Conservation (phyloP, 352 stramenopile genomes). For the Pythium brassicae region DNA sequence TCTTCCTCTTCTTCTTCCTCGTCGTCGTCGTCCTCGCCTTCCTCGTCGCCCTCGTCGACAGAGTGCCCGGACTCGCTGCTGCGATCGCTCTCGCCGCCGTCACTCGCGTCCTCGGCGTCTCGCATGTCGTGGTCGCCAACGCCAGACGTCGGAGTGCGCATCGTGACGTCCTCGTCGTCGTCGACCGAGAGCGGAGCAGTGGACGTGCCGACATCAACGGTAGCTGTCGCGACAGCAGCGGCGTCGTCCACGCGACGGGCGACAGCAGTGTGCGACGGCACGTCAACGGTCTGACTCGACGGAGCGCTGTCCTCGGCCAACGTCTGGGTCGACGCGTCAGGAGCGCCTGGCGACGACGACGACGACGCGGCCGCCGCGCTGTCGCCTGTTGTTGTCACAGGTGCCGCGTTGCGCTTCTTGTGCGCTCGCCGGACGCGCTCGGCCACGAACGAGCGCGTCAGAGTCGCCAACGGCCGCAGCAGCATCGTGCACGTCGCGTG, state of each 20-base stretch:
- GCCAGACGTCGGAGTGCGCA: slow-evolving; percentile 48
- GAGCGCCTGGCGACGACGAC: background rate
- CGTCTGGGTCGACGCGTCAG: background rate
- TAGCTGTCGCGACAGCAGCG: background rate
- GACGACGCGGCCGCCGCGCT: background rate
- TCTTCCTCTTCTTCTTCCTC: slow-evolving; percentile 19
- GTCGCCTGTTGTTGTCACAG: background rate
- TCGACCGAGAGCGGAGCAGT: background rate
- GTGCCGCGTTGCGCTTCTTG: slow-evolving; percentile 43
- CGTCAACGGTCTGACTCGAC: background rate
- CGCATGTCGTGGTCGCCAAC: slow-evolving; percentile 57
- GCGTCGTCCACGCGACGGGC: background rate
- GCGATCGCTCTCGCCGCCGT: slow-evolving; percentile 50
- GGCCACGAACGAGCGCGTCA: slow-evolving; percentile 79
- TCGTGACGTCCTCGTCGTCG: slow-evolving; percentile 56
- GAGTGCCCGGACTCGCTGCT: slow-evolving; percentile 57
- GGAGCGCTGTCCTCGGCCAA: background rate
- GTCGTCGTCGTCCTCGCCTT: slow-evolving; percentile 20
- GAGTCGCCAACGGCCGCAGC: slow-evolving; percentile 68
- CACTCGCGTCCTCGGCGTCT: slow-evolving; percentile 41
- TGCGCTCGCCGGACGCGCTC: slow-evolving; percentile 62
- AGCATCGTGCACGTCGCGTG: slow-evolving; percentile 76
- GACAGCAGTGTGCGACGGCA: background rate
- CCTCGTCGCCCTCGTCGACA: slow-evolving; percentile 29
- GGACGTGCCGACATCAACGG: background rate